Base-by-base conservation (phyloP, 2,329 filamentous ascomycete genomes). In the Aquanectria penicillioides region DNA sequence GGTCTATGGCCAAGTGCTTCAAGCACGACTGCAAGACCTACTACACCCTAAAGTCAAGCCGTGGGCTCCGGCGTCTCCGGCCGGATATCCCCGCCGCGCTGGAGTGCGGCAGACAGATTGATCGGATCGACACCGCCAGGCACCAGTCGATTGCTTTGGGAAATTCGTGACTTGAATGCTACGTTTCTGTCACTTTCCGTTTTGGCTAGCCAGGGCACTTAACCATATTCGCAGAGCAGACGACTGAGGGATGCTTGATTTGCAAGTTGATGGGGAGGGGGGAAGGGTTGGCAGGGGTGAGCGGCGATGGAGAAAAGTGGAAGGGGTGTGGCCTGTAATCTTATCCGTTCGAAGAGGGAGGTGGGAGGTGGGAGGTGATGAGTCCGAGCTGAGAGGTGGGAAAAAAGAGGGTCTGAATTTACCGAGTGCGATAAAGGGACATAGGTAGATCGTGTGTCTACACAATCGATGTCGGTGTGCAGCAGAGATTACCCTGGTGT, bases 61-160 rank as follows among this genome's bases (percentile, higher is more conserved):
- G 41, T 57, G 29, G 10, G 31, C 41, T 50, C 43, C 54, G 54
- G 54, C 38, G 41, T 51, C 41, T 26, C 46, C 54, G 54, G 54
- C 46, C 54, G 54, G 54, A 47, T 57, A 38, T 51, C 20, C 33
- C 47, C 44, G 25, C 50, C 29, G 38, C 46, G 28, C 44, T 44
- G 47, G 41, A 40, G 26, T 48, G 41, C 46, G 54, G 41, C 52
- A 60, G 52, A 55, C 52, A 60, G 57, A 60, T 60, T 60, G 55
- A 57, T 60, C 57, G 36, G 57, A 60, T 60, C 57, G 57, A 52
- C 52, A 48, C 36, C 18, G 33, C 38, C 57, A 57, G 52, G 52
- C 48, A 60, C 57, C 46, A 48, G 52, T 28, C 31, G 33, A 46
- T 38, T 40, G 31, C 34, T 46, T 60, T 50, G 25, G 57, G 52